phyloP scores from a whole-genome alignment of 2,329 filamentous ascomycete genomes.

The Rutstroemia sp. region DNA sequence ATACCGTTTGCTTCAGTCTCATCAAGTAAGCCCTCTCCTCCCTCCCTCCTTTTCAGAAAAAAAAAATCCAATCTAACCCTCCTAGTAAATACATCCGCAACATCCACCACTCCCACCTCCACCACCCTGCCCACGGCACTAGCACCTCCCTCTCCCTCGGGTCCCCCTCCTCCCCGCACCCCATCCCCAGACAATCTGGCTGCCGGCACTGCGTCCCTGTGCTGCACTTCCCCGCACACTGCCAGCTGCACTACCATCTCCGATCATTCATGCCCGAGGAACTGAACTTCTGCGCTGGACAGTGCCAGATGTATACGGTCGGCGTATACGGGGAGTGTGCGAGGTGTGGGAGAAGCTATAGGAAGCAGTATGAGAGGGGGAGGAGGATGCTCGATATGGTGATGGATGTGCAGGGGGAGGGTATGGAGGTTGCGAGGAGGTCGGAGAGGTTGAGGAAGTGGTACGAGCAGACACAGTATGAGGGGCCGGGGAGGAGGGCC shows the following conservation, averaged over 20 bases:
- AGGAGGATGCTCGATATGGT: constrained; percentile 14
- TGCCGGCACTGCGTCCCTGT: constrained; percentile 22
- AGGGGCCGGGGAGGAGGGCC: not conserved
- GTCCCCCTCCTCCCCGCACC: constrained; percentile 11
- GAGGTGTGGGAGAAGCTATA: constrained; percentile 13
- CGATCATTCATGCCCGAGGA: constrained; percentile 14
- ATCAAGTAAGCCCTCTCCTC: constrained; percentile 13
- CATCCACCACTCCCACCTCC: not conserved
- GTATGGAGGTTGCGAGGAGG: not conserved
- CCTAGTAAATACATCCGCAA: constrained; percentile 16
- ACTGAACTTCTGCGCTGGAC: constrained; percentile 14
- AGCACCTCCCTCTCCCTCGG: constrained; percentile 15
- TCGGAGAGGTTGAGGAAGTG: constrained; percentile 9
- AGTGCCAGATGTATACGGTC: constrained; percentile 15
- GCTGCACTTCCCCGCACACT: constrained; percentile 22
- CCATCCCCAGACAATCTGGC: constrained; percentile 8
- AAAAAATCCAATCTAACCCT: not conserved
- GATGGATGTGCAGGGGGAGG: not conserved
- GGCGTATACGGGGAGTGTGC: constrained; percentile 12
- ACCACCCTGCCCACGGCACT: too few species aligned
- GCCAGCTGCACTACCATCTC: constrained; percentile 24
- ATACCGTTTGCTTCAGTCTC: constrained; percentile 17
- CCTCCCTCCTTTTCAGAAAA: too few species aligned
- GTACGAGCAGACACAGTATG: constrained; percentile 7
- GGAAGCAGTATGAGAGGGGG: constrained; percentile 17